Conservation (phyloP, 192 early-diverging fungal species). For the Spizellomyces punctatus region DNA sequence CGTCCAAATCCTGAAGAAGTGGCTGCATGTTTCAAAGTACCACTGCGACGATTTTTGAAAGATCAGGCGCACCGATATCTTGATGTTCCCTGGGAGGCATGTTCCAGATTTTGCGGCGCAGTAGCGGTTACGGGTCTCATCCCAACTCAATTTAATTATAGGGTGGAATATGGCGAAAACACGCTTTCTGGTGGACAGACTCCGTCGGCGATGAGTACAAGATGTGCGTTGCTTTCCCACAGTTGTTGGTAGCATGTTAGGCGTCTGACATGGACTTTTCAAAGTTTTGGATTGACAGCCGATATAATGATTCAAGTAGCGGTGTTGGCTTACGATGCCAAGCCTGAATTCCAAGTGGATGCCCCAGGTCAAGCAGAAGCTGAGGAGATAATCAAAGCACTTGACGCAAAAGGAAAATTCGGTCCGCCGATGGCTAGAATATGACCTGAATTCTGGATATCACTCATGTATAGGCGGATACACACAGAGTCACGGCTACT, state of each 20-base stretch:
- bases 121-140: too few relatives aligned
- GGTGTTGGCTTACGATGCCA: slow-evolving; percentile 12
- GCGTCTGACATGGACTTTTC: background rate
- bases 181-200: slow-evolving; percentile 20
- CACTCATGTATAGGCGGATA: too few relatives aligned
- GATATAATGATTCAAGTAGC: slow-evolving; percentile 27
- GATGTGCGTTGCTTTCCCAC: slow-evolving; percentile 4
- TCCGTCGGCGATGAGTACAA: background rate
- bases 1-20: slow-evolving; percentile 35
- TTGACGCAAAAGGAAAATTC: slow-evolving; percentile 11
- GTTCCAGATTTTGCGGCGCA: too few relatives aligned
- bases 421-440: background rate
- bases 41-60: slow-evolving; percentile 26
- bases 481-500: too few relatives aligned
- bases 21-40: slow-evolving; percentile 33
- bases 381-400: background rate
- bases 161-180: slow-evolving; percentile 9
- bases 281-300: slow-evolving; percentile 30
- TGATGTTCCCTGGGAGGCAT: background rate
- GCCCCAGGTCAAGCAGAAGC: slow-evolving; percentile 21
- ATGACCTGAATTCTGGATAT: too few relatives aligned
- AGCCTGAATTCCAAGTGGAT: slow-evolving; percentile 13
- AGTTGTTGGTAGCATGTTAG: too few relatives aligned
- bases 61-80: slow-evolving; percentile 8
- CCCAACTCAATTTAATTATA: background rate